Percentiles rank a stretch among this genome's conserved stretches.
phyloP scores from a whole-genome alignment of 495 filamentous ascomycete species.

The Xylaria grammica region DNA sequence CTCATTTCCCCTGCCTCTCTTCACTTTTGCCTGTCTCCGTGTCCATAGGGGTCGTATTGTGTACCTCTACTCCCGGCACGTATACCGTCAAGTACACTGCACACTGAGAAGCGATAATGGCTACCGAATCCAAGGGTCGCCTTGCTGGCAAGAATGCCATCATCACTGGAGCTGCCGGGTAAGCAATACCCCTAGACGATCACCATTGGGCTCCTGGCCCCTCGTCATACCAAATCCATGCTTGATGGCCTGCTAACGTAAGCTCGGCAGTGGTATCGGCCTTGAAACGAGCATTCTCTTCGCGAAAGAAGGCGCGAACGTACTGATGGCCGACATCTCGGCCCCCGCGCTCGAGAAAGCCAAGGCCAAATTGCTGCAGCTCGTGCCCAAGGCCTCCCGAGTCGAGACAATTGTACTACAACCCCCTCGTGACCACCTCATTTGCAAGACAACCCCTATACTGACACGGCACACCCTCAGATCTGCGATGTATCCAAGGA shows the following conservation, averaged over 20 bases:
- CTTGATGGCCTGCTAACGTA: conserved; percentile 17
- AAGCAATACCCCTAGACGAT: conserved; percentile 39
- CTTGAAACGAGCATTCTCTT: conserved; percentile 95
- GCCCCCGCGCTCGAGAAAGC: conserved; percentile 72
- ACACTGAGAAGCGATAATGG: conserved; percentile 23
- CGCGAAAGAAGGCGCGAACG: conserved; percentile 83
- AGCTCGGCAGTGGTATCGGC: conserved; percentile 77
- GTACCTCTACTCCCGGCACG: too few species aligned
- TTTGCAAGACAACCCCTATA: background rate
- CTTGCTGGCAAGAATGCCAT: conserved; percentile 92
- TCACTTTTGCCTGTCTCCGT: too few species aligned
- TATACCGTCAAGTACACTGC: background rate
- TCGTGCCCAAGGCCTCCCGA: conserved; percentile 66
- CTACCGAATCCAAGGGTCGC: conserved; percentile 56
- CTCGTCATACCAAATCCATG: background rate
- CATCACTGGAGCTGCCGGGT: conserved; percentile 93
- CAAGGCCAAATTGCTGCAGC: conserved; percentile 68
- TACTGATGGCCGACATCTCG: conserved; percentile 87
- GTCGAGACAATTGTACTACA: conserved; percentile 61
- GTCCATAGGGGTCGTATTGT: too few species aligned
- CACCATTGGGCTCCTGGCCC: background rate
- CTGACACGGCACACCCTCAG: conserved; percentile 34
- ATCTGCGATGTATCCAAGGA: conserved; percentile 72
- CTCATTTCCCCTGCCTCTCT: too few species aligned
- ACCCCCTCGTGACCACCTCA: background rate